These are phyloP conservation scores for Leccinum ambiguum DNA, from an alignment of 1,284 basidiomycete species.

Conservation along the genomic window DNA sequence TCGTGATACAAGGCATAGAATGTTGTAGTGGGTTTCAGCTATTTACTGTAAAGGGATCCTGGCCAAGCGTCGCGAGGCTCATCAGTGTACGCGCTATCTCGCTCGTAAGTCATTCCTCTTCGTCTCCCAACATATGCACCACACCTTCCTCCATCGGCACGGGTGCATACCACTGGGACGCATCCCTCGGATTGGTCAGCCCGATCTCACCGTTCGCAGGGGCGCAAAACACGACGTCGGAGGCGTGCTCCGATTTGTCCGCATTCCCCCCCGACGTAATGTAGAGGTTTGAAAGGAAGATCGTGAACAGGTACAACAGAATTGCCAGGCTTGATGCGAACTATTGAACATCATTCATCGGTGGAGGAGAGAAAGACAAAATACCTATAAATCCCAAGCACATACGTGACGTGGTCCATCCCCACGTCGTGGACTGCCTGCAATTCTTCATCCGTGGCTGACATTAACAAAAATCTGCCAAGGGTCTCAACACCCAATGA, in stretches of 20 bases:
- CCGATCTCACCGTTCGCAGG: conserved; percentile 31
- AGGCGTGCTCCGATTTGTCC: conserved; percentile 1
- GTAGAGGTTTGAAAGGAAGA: conserved; percentile 58
- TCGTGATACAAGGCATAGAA: not conserved
- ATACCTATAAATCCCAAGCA: conserved; percentile 78
- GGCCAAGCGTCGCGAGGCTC: not conserved
- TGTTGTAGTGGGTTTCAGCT: not conserved
- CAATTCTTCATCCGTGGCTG: conserved; percentile 89
- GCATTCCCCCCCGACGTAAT: conserved; percentile 33
- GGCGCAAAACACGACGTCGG: conserved; percentile 22
- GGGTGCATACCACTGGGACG: conserved; percentile 39
- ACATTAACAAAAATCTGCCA: conserved; percentile 77
- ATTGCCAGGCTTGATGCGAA: conserved; percentile 57
- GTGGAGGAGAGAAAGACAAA: not conserved
- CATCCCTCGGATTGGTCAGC: conserved; percentile 25
- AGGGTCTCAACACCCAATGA: not conserved
- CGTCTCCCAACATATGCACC: conserved; percentile 35
- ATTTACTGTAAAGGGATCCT: not conserved
- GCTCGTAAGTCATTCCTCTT: conserved; percentile 27
- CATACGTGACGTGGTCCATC: conserved; percentile 90
- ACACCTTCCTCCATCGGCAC: conserved; percentile 24
- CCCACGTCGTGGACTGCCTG: conserved; percentile 62
- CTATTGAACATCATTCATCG: conserved; percentile 3
- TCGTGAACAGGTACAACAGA: conserved; percentile 72
- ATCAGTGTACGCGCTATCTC: not conserved